A percentile compares a stretch with the other conserved stretches of the same genome.
phyloP scores from a whole-genome alignment of 305 asterid species.

The Nicotiana rustica region DNA sequence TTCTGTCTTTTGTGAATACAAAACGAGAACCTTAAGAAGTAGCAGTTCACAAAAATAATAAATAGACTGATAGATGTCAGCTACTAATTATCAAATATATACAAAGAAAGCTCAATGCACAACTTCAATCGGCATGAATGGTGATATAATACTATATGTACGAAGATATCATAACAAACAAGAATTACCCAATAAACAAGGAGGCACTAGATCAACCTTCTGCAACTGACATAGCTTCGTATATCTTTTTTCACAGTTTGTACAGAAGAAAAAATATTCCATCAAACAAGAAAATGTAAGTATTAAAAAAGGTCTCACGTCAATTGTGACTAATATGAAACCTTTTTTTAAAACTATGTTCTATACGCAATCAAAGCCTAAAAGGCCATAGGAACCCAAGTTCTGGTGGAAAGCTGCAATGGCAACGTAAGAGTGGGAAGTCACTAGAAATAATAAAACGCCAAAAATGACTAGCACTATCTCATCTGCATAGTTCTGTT shows the following conservation, averaged over 20 bases:
- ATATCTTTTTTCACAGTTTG: not conserved
- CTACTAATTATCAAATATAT: not conserved
- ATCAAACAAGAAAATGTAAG: too few relatives aligned
- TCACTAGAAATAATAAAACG: constrained; percentile 20
- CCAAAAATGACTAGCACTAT: not conserved
- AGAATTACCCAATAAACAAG: not conserved
- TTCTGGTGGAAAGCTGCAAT: not conserved
- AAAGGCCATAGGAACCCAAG: not conserved
- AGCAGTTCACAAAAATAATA: not conserved
- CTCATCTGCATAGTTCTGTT: not conserved
- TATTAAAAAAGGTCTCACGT: too few relatives aligned
- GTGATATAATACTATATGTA: too few relatives aligned
- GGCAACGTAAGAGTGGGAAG: not conserved
- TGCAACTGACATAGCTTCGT: not conserved
- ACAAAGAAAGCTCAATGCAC: not conserved
- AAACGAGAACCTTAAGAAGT: not conserved
- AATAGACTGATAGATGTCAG: not conserved
- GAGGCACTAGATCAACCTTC: not conserved
- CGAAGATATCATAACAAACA: not conserved
- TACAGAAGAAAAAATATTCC: not conserved
- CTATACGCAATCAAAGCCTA: not conserved
- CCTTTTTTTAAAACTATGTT: not conserved
- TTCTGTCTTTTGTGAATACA: not conserved
- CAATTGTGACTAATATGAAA: not conserved
- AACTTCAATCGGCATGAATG: not conserved